Evolutionary conservation across 2,329 filamentous ascomycete genomes (phyloP).

Genomic region (Cryphonectria japonica): DNA sequence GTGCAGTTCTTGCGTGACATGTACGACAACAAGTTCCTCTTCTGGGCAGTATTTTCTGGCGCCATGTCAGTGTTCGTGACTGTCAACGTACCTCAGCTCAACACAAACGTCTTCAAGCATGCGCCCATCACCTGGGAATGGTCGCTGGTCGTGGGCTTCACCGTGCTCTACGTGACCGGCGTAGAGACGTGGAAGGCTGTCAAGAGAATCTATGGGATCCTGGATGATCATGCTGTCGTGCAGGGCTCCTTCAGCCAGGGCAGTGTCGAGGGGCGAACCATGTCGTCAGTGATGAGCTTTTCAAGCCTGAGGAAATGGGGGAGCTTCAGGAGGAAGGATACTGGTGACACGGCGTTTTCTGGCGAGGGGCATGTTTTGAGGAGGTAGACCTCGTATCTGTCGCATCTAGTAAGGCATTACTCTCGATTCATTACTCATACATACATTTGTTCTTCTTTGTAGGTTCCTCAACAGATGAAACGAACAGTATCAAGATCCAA

Average conservation of each 20-base stretch:
- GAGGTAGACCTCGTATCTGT: not conserved
- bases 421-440: not conserved
- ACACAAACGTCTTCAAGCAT: slow-evolving; percentile 74
- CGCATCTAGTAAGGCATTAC: not conserved
- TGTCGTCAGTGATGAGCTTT: slow-evolving; percentile 55
- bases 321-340: slow-evolving; percentile 40
- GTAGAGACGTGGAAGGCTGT: slow-evolving; percentile 73
- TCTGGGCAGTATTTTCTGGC: slow-evolving; percentile 66
- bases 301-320: slow-evolving; percentile 51
- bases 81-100: slow-evolving; percentile 74
- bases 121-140: slow-evolving; percentile 75
- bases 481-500: not conserved
- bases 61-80: slow-evolving; percentile 67
- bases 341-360: slow-evolving; percentile 27
- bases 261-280: slow-evolving; percentile 47
- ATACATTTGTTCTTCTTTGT: not conserved
- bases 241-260: slow-evolving; percentile 58
- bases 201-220: slow-evolving; percentile 61
- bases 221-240: slow-evolving; percentile 56
- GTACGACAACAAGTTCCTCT: slow-evolving; percentile 71
- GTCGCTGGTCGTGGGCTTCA: slow-evolving; percentile 67
- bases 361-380: not conserved
- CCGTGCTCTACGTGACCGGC: slow-evolving; percentile 66
- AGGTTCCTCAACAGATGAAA: not conserved
- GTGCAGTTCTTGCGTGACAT: slow-evolving; percentile 65